These are phyloP conservation scores for Cryptosporidium ryanae DNA, from an alignment of 169 alveolate species.

Conservation along the genomic window DNA sequence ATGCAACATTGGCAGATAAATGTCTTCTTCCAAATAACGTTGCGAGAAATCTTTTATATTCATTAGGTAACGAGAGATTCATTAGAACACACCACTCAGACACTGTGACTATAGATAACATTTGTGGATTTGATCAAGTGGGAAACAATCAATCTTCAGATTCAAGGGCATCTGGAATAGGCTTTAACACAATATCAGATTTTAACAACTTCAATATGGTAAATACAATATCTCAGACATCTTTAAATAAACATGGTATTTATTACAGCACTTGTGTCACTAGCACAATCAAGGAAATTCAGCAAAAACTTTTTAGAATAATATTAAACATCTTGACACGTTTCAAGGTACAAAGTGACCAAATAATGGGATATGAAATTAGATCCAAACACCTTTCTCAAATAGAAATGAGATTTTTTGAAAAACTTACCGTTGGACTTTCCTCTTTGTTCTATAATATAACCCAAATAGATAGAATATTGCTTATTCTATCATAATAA, in stretches of 20 bases:
- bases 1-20: constrained; percentile 52
- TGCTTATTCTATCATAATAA: constrained; percentile 34
- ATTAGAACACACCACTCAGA: constrained; percentile 65
- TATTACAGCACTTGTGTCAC: constrained; percentile 37
- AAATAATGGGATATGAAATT: constrained; percentile 53
- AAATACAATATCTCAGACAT: constrained; percentile 41
- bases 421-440: constrained; percentile 18
- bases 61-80: constrained; percentile 56
- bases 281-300: constrained; percentile 24
- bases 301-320: constrained; percentile 28
- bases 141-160: background rate
- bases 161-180: background rate
- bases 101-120: constrained; percentile 38
- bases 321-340: constrained; percentile 39
- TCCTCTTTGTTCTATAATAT: constrained; percentile 21
- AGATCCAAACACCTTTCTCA: constrained; percentile 66
- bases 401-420: constrained; percentile 45
- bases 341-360: constrained; percentile 30
- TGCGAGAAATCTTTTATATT: constrained; percentile 49
- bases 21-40: constrained; percentile 50
- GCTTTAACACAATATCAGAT: background rate
- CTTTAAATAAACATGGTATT: constrained; percentile 61
- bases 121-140: too few relatives aligned
- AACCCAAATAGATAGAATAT: constrained; percentile 31
- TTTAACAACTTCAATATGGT: background rate